Percentiles rank a stretch among this genome's conserved stretches.
Conservation (phyloP, 352 stramenopile genomes). For the Phytopythium boreale region DNA sequence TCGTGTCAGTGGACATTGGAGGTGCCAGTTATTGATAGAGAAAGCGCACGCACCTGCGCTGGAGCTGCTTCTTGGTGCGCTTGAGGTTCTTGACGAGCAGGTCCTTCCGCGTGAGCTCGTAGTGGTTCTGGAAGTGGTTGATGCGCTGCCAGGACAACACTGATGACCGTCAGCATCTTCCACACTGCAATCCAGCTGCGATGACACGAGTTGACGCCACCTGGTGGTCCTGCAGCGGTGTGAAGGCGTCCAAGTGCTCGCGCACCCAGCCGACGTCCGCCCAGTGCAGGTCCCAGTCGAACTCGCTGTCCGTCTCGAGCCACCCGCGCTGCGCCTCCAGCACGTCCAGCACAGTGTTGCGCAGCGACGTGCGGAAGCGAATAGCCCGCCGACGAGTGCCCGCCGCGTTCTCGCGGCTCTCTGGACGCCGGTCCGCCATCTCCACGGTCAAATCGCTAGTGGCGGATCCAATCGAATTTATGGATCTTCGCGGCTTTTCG, state of each 20-base stretch:
- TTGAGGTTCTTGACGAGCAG: constrained; percentile 96
- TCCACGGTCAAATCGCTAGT: not conserved
- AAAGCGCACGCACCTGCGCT: constrained; percentile 21
- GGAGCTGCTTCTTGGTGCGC: constrained; percentile 71
- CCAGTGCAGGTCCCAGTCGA: constrained; percentile 90
- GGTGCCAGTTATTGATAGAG: constrained; percentile 37
- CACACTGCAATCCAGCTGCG: too few species aligned
- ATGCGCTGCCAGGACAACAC: constrained; percentile 52
- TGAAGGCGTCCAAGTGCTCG: constrained; percentile 82
- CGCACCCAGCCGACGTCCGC: constrained; percentile 89
- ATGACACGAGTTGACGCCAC: too few species aligned
- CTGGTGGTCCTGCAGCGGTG: constrained; percentile 46
- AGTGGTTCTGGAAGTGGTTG: constrained; percentile 87
- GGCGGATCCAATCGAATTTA: not conserved
- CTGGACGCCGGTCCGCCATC: not conserved
- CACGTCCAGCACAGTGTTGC: constrained; percentile 87
- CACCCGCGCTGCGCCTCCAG: constrained; percentile 68
- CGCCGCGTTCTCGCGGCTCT: constrained; percentile 2
- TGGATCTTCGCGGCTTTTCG: not conserved
- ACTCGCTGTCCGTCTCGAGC: constrained; percentile 87
- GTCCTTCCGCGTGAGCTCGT: constrained; percentile 90
- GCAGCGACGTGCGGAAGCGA: constrained; percentile 89
- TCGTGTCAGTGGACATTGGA: constrained; percentile 73
- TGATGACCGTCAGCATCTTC: constrained; percentile 60
- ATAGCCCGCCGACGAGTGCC: not conserved